Evolutionary conservation across 2,329 filamentous ascomycete species (phyloP), one percentile per base, ranked within the genome.

Genomic region (Aspergillus costaricaensis): DNA sequence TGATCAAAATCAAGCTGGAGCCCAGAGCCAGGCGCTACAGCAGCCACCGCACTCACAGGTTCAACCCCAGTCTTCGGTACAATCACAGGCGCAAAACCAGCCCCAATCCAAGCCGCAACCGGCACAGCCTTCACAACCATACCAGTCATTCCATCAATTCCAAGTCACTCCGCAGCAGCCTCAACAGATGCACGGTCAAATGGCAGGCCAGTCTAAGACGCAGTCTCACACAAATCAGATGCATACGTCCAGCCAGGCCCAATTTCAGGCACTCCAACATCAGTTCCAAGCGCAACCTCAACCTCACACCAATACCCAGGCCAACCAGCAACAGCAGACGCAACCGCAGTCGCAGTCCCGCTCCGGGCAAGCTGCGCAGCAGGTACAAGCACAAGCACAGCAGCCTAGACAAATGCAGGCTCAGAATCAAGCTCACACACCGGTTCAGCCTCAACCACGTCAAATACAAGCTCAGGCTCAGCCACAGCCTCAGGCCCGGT

Each of bases 391-490:
- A 9, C 58, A 61, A 27, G 25, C 50, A 8, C 55, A 62, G 7
- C 50, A 25, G 47, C 19, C 53, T 12, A 43, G 39, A 4, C 43
- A 57, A 23, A 49, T 47, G 17, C 59, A 61, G 30, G 47, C 27
- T 38, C 57, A 59, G 38, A 38, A n/a, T 36, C 58, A 61, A 10
- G 36, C 47, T 27, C 62, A 63, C 25, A 41, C 39, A 8, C 62
- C 62, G 23, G 14, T 44, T 19, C 43, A 58, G 43, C 41, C 57
- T 52, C 59, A 65, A 49, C 32, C 50, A 38, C 50, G 38, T 38
- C 59, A 59, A 30, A 21, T 27, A 8, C 58, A 53, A 19, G 56
- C 44, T 17, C 63, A 65, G 47, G 54, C 47, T 55, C 60, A 65
- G 36, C 55, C 59, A 41, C 57, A 67, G 47, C 21, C 56, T 19